A percentile compares a stretch with the other conserved stretches of the same genome.
These are phyloP conservation scores for Pleurotus platypus DNA, from an alignment of 768 basidiomycete genomes.

Conservation along the genomic window DNA sequence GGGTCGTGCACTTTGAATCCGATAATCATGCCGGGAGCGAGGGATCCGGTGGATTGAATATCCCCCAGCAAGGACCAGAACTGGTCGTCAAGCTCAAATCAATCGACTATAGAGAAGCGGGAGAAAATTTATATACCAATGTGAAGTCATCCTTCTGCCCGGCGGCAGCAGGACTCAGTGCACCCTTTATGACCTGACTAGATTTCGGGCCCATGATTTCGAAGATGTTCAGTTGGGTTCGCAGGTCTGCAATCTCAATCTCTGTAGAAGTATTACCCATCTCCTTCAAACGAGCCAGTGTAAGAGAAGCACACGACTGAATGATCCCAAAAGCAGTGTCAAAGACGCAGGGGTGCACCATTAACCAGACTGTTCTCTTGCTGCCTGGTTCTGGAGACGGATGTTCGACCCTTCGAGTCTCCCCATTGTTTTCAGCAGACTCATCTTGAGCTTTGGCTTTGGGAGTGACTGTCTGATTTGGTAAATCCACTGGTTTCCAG, in stretches of 20 bases:
- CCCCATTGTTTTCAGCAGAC: conserved; percentile 29
- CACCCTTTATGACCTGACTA: conserved; percentile 69
- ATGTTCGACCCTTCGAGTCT: neutral
- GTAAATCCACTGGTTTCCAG: conserved; percentile 51
- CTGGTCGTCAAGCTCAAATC: conserved; percentile 26
- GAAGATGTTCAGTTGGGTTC: conserved; percentile 72
- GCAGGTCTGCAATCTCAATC: conserved; percentile 69
- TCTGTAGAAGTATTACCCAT: conserved; percentile 23
- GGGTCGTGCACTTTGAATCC: conserved; percentile 86
- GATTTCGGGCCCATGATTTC: conserved; percentile 89
- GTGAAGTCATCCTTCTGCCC: conserved; percentile 54
- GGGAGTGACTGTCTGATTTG: conserved; percentile 13
- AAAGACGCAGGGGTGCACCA: conserved; percentile 74
- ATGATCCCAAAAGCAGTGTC: conserved; percentile 53
- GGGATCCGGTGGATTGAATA: conserved; percentile 59
- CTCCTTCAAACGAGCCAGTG: conserved; percentile 34
- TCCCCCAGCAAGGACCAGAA: conserved; percentile 65
- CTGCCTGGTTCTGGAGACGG: conserved; percentile 10
- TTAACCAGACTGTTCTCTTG: conserved; percentile 64
- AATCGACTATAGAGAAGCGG: neutral
- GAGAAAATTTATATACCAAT: conserved; percentile 36
- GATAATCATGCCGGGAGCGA: conserved; percentile 73
- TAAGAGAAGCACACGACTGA: conserved; percentile 44
- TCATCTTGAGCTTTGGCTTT: conserved; percentile 20
- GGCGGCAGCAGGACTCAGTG: conserved; percentile 44